A percentile compares a stretch with the other conserved stretches of the same genome.
Conservation (phyloP, 345 rosid species). For the Litchi chinensis region DNA sequence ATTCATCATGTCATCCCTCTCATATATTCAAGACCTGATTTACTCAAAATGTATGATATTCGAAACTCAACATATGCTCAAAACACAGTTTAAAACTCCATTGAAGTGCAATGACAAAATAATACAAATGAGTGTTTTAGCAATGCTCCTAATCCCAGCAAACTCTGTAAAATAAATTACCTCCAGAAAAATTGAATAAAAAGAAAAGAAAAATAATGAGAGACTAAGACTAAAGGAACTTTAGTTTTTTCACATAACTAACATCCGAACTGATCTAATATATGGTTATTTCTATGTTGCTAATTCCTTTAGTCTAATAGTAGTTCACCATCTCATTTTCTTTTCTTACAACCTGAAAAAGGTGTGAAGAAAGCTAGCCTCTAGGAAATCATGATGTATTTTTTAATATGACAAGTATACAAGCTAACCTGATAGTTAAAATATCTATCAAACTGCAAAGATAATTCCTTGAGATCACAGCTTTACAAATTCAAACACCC, state of each 20-base stretch:
- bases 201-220: not conserved
- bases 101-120: not conserved
- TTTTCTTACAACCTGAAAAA: not conserved
- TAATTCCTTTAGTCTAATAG: not conserved
- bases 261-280: not conserved
- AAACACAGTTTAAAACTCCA: not conserved
- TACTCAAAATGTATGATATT: not conserved
- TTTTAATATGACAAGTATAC: not conserved
- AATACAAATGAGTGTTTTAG: not conserved
- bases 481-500: too few relatives aligned
- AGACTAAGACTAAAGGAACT: not conserved
- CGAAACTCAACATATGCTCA: not conserved
- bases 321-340: not conserved
- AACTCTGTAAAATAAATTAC: not conserved
- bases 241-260: not conserved
- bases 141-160: not conserved
- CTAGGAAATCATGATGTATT: not conserved
- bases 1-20: not conserved
- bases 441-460: not conserved
- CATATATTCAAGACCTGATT: not conserved
- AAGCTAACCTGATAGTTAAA: not conserved
- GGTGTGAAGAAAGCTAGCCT: not conserved
- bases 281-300: not conserved
- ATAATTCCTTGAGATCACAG: too few relatives aligned
- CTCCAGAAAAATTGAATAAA: not conserved